phyloP scores from a whole-genome alignment of 495 filamentous ascomycete genomes.

The Halenospora varia region DNA sequence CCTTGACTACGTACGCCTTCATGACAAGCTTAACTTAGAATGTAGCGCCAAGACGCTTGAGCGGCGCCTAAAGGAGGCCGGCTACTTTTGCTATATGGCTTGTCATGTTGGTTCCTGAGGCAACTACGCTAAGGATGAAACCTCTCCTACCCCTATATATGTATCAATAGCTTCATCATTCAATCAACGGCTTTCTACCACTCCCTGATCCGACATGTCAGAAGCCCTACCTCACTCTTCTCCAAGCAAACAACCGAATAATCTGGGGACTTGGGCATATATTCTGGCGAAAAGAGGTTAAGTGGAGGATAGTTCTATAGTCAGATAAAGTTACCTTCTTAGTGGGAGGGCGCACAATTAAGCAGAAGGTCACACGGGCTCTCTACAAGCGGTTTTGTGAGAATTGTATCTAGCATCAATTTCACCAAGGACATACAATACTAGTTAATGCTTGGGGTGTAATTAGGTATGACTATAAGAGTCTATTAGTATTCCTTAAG shows the following conservation, averaged over 20 bases:
- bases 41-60: neutral
- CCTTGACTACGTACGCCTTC: neutral
- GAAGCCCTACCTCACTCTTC: neutral
- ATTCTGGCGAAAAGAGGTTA: neutral
- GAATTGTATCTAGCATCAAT: neutral
- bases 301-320: neutral
- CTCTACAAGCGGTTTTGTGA: neutral
- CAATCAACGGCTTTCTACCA: too few species aligned
- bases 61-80: neutral
- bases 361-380: neutral
- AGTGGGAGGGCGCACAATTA: neutral
- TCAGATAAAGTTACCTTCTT: neutral
- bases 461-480: neutral
- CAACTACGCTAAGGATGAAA: too few species aligned
- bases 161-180: too few species aligned
- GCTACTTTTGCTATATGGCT: neutral
- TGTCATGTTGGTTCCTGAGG: too few species aligned
- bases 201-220: too few species aligned
- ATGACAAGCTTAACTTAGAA: neutral
- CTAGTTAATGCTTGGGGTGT: neutral
- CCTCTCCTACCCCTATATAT: too few species aligned
- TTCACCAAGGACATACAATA: neutral
- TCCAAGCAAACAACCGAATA: neutral
- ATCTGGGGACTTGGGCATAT: neutral
- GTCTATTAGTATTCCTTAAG: neutral